phyloP scores from a whole-genome alignment of 2,329 filamentous ascomycete species.

The Cladosporium sp. region DNA sequence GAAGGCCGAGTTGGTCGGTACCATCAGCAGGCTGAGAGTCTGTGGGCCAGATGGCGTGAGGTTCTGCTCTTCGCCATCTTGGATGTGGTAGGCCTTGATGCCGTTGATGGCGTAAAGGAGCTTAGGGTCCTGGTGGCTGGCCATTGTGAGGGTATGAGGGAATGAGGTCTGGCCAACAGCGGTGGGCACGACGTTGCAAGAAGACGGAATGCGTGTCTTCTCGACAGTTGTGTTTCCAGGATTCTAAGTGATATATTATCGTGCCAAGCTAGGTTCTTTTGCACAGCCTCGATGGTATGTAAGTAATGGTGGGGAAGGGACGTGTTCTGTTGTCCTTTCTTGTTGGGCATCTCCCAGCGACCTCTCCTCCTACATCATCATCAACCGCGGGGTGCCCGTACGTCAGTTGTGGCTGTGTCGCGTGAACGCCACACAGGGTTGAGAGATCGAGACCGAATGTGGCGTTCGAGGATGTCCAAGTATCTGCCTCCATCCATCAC shows the following conservation, averaged over 20 bases:
- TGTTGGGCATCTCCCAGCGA: background rate
- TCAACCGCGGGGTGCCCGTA: background rate
- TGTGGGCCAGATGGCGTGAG: conserved; percentile 84
- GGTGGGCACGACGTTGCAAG: too few species aligned
- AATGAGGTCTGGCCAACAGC: too few species aligned
- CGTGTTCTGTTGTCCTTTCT: background rate
- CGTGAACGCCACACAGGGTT: background rate
- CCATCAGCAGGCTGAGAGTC: conserved; percentile 91
- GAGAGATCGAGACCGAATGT: background rate
- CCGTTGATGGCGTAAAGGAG: conserved; percentile 64
- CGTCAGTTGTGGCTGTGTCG: conserved; percentile 4
- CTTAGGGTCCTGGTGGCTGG: conserved; percentile 52
- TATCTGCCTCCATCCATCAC: background rate
- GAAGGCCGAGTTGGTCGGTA: conserved; percentile 77
- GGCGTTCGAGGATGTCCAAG: background rate
- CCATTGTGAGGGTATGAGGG: conserved; percentile 32
- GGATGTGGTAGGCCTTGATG: conserved; percentile 86
- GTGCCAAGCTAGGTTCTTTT: too few species aligned
- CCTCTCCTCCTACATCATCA: background rate
- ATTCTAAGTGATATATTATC: background rate
- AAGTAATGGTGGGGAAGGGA: background rate
- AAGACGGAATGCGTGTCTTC: background rate
- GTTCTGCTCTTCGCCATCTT: conserved; percentile 76
- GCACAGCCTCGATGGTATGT: background rate
- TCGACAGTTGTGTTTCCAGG: background rate